Percentiles rank a stretch among this genome's conserved stretches.
phyloP scores from a whole-genome alignment of 495 filamentous ascomycete genomes.

The Viridothelium virens region DNA sequence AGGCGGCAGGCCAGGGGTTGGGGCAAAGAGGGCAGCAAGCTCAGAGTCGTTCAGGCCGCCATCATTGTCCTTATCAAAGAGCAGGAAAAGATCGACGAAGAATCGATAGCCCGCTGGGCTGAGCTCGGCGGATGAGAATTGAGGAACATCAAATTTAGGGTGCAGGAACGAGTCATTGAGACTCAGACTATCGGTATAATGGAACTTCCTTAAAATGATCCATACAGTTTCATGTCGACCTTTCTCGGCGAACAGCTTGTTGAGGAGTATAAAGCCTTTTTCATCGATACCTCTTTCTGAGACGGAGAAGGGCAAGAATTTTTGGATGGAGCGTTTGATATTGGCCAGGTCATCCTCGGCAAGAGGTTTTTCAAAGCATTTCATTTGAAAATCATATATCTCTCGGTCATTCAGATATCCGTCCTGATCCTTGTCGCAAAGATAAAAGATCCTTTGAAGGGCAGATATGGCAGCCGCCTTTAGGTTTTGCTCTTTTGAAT shows the following conservation, averaged over 20 bases:
- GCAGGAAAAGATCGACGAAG: slow-evolving; percentile 91
- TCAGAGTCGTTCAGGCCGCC: slow-evolving; percentile 83
- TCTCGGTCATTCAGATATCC: slow-evolving; percentile 87
- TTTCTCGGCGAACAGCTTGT: slow-evolving; percentile 94
- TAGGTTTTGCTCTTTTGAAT: slow-evolving; percentile 78
- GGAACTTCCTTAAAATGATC: slow-evolving; percentile 91
- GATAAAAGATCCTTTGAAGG: slow-evolving; percentile 81
- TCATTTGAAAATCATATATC: slow-evolving; percentile 79
- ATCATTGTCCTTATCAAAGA: slow-evolving; percentile 96
- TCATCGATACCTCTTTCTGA: slow-evolving; percentile 68
- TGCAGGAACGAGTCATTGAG: slow-evolving; percentile 86
- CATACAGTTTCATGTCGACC: slow-evolving; percentile 97
- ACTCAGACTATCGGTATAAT: slow-evolving; percentile 90
- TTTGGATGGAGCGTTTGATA: slow-evolving; percentile 77
- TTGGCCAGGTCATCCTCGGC: slow-evolving; percentile 70
- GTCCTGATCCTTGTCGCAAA: slow-evolving; percentile 94
- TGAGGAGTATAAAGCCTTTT: slow-evolving; percentile 75
- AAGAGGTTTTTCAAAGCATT: slow-evolving; percentile 81
- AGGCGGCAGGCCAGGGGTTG: slow-evolving; percentile 77
- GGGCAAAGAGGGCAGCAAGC: slow-evolving; percentile 78
- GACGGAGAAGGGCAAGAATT: slow-evolving; percentile 53
- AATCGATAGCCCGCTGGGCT: slow-evolving; percentile 93
- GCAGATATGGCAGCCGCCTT: slow-evolving; percentile 85
- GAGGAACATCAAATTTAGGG: slow-evolving; percentile 87
- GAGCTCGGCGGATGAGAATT: slow-evolving; percentile 83